phyloP scores from a whole-genome alignment of 1,284 basidiomycete species.

The Anthracocystis setariae region DNA sequence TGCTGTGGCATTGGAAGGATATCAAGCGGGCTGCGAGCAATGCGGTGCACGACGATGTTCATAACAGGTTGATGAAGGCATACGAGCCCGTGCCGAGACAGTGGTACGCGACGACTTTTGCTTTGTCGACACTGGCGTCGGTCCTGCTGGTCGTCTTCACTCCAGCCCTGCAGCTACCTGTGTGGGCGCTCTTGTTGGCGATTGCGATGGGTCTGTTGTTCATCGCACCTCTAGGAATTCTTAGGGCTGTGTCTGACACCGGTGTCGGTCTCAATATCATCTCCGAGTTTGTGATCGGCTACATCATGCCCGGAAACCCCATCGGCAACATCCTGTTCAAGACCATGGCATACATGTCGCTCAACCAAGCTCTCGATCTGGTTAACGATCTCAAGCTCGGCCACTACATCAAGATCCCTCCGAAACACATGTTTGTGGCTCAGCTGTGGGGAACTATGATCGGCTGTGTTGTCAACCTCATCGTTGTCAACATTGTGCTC shows the following conservation, averaged over 20 bases:
- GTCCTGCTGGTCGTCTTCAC: constrained; percentile 70
- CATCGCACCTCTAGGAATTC: constrained; percentile 69
- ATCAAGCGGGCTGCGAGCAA: constrained; percentile 69
- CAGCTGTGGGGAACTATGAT: constrained; percentile 71
- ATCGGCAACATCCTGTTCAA: constrained; percentile 69
- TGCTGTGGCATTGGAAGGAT: constrained; percentile 71
- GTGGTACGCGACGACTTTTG: constrained; percentile 65
- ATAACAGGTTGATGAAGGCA: constrained; percentile 65
- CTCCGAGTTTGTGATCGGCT: constrained; percentile 70
- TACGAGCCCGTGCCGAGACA: constrained; percentile 62
- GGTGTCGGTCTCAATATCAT: constrained; percentile 69
- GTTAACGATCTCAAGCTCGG: constrained; percentile 70
- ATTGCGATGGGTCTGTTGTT: constrained; percentile 69
- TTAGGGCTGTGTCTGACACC: constrained; percentile 71
- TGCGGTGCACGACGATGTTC: constrained; percentile 64
- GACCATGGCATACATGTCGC: constrained; percentile 69
- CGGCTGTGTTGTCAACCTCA: constrained; percentile 69
- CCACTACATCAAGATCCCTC: constrained; percentile 68
- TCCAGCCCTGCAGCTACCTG: constrained; percentile 70
- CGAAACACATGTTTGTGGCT: constrained; percentile 70
- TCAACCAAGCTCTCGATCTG: constrained; percentile 68
- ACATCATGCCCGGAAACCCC: constrained; percentile 71
- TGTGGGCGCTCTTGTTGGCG: constrained; percentile 70
- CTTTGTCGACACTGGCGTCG: constrained; percentile 61
- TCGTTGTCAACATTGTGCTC: constrained; percentile 69